These are phyloP conservation scores for Peltaster fructicola DNA, from an alignment of 2,329 filamentous ascomycete genomes.

Conservation along the genomic window DNA sequence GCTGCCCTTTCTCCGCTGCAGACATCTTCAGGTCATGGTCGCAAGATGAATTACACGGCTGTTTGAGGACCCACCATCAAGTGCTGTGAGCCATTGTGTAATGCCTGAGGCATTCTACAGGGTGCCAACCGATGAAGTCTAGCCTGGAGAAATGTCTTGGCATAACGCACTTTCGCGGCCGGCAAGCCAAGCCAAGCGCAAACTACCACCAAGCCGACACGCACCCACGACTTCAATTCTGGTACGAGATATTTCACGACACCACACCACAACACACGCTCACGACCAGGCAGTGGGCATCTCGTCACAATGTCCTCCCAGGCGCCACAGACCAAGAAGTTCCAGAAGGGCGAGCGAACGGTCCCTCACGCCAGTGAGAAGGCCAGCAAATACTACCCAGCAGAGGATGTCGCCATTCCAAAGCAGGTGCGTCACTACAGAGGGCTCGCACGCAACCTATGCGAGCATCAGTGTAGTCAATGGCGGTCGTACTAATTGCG, in stretches of 20 bases:
- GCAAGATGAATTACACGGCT: too few species aligned
- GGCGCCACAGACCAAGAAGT: slow-evolving; percentile 59
- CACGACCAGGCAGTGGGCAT: too few species aligned
- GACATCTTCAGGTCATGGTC: slow-evolving; percentile 4
- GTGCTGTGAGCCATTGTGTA: slow-evolving; percentile 1
- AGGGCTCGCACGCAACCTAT: slow-evolving; percentile 1
- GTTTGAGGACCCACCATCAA: not conserved
- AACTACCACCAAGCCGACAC: too few species aligned
- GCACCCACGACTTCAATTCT: too few species aligned
- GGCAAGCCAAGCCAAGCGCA: too few species aligned
- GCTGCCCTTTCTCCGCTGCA: slow-evolving; percentile 9
- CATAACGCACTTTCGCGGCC: too few species aligned
- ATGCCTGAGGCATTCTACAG: too few species aligned
- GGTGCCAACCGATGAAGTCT: too few species aligned
- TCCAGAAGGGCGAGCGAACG: slow-evolving; percentile 88
- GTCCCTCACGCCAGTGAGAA: slow-evolving; percentile 76
- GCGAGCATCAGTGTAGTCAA: too few species aligned
- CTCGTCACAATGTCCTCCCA: slow-evolving; percentile 14
- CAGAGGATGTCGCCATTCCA: slow-evolving; percentile 70
- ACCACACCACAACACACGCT: slow-evolving; percentile 10
- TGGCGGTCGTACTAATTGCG: too few species aligned
- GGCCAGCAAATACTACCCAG: slow-evolving; percentile 98
- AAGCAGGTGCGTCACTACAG: slow-evolving; percentile 63
- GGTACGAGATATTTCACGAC: too few species aligned
- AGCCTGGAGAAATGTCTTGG: too few species aligned